Evolutionary conservation across 176 grass and related monocot species (phyloP).

Genomic region (Hyparrhenia diplandra): DNA sequence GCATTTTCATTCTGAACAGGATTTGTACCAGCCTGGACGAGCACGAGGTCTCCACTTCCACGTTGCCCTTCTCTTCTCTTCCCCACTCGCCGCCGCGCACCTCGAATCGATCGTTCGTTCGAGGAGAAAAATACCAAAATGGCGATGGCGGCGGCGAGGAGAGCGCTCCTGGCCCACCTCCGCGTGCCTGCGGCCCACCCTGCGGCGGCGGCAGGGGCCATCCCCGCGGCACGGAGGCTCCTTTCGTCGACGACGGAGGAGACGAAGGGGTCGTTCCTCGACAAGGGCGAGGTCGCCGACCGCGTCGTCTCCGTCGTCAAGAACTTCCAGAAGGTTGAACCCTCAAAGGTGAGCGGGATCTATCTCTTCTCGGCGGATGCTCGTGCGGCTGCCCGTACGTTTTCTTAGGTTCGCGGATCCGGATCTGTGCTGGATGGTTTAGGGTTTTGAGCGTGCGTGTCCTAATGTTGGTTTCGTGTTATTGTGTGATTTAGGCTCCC

Average conservation of each 20-base stretch:
- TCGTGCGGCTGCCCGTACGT: background rate
- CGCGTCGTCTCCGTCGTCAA: conserved; percentile 70
- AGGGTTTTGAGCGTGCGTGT: conserved; percentile 5
- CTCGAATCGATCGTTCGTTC: background rate
- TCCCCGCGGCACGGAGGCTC: conserved; percentile 34
- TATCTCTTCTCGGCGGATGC: background rate
- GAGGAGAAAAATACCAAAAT: conserved; percentile 24
- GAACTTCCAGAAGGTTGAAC: conserved; percentile 78
- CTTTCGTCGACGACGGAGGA: conserved; percentile 50
- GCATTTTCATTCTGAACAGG: background rate
- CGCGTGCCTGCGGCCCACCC: conserved; percentile 41
- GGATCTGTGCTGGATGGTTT: conserved; percentile 26
- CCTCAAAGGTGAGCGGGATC: conserved; percentile 45
- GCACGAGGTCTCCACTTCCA: background rate
- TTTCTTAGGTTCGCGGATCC: conserved; percentile 2
- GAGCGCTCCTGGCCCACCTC: conserved; percentile 57
- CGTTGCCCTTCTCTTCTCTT: conserved; percentile 19
- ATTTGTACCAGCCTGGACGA: background rate
- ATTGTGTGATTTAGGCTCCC: background rate
- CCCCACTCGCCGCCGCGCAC: conserved; percentile 10
- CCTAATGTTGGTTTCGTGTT: background rate
- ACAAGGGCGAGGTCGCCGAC: conserved; percentile 79
- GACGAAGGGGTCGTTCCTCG: conserved; percentile 73
- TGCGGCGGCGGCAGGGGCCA: background rate
- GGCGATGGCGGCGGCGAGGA: conserved; percentile 65